Percentiles rank a stretch among this genome's conserved stretches.
These are phyloP conservation scores for Amylocarpus encephaloides DNA, from an alignment of 2,329 filamentous ascomycete genomes.

Conservation along the genomic window DNA sequence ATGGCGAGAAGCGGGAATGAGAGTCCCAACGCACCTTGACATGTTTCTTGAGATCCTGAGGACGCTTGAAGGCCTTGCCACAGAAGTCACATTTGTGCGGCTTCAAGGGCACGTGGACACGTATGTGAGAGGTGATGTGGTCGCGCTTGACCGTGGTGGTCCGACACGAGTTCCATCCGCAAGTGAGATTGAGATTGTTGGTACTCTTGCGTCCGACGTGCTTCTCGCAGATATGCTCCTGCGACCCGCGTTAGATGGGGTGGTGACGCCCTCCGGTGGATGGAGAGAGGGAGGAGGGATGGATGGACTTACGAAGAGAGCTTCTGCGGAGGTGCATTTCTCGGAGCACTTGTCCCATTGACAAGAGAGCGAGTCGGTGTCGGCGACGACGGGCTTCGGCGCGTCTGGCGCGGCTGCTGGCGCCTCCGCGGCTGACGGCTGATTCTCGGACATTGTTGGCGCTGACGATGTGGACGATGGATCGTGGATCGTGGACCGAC, in stretches of 20 bases:
- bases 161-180: constrained; percentile 92
- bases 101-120: constrained; percentile 97
- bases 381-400: constrained; percentile 16
- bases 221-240: constrained; percentile 98
- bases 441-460: constrained; percentile 15
- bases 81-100: constrained; percentile 99
- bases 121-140: constrained; percentile 98
- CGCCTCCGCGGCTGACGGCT: constrained; percentile 11
- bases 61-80: constrained; percentile 97
- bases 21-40: constrained; percentile 58
- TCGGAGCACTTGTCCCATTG: constrained; percentile 37
- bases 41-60: constrained; percentile 98
- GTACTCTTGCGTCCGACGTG: constrained; percentile 99
- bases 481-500: too few species aligned
- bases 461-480: not conserved
- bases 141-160: constrained; percentile 98
- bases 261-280: too few species aligned
- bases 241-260: constrained; percentile 1
- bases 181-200: constrained; percentile 96
- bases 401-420: constrained; percentile 15
- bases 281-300: too few species aligned
- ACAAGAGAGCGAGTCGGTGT: constrained; percentile 34
- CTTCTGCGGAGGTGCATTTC: constrained; percentile 34
- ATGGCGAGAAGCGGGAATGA: constrained; percentile 1
- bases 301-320: constrained; percentile 34